A percentile compares a stretch with the other conserved stretches of the same genome.
Evolutionary conservation across 129 eudicot species (phyloP).

Genomic region (Lactuca saligna): DNA sequence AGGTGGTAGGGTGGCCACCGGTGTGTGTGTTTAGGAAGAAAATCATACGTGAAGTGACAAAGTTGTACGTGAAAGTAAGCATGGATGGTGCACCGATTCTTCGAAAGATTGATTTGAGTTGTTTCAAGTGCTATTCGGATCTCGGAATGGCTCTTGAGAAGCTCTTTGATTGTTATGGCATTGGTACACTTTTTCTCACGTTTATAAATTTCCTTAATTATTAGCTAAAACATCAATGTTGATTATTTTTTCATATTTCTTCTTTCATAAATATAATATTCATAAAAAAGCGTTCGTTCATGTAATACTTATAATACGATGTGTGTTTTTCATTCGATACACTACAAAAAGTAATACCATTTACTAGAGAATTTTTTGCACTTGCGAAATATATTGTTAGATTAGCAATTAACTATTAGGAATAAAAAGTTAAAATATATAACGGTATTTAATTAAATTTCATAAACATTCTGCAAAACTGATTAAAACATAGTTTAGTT

Average conservation of each 20-base stretch:
- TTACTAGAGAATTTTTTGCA: not conserved
- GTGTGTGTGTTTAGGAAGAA: constrained; percentile 63
- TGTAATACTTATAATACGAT: not conserved
- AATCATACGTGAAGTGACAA: constrained; percentile 18
- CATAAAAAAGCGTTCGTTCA: not conserved
- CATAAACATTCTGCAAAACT: too few relatives aligned
- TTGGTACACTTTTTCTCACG: constrained; percentile 38
- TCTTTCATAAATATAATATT: too few relatives aligned
- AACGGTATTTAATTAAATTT: too few relatives aligned
- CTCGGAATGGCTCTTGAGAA: constrained; percentile 59
- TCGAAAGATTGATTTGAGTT: constrained; percentile 66
- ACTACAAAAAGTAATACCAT: not conserved
- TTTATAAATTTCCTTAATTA: not conserved
- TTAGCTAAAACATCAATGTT: not conserved
- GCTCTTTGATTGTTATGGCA: constrained; percentile 58
- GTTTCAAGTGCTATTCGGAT: constrained; percentile 45
- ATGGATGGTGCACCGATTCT: constrained; percentile 90
- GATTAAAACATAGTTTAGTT: too few relatives aligned
- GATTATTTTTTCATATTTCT: not conserved
- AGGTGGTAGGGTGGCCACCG: constrained; percentile 94
- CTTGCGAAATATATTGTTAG: too few relatives aligned
- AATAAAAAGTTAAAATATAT: too few relatives aligned
- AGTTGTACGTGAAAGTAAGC: constrained; percentile 77
- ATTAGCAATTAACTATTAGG: too few relatives aligned
- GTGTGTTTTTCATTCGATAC: not conserved